Evolutionary conservation across 75 land plant genomes (phyloP), one percentile per base, ranked within the genome.

Genomic region (Adiantum capillusveneris): DNA sequence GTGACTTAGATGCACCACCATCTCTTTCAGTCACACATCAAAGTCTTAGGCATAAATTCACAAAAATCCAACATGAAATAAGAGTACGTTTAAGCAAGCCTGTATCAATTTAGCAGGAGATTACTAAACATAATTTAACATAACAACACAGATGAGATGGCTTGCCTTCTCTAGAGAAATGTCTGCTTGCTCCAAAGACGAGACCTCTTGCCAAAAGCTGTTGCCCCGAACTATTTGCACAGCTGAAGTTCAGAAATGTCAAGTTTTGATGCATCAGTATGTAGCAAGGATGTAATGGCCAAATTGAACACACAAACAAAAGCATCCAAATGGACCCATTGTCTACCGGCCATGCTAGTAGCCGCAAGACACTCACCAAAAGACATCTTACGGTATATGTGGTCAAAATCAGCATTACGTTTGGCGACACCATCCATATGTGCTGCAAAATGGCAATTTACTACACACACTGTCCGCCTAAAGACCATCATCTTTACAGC

Each of bases 361-460:
- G 67, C 37, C 22, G 31, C 67, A 29, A 9, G 17, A 25, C 50
- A 2, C 14, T 6, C 2, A 27, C 72, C 39, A 79, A 93, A 93
- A 19, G 63, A 24, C 87, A 93, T 78, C 29, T 65, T 82, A 25
- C 71, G 77, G 51, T 88, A 93, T 19, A 89, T 74, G 62, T 85
- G 80, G 41, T 88, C 85, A 69, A 93, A 93, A 54, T 93, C 98
- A 21, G 95, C 81, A 77, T 93, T 93, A 16, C 98, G 78, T 18
- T 81, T 77, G 37, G 59, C 65, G 30, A 93, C 87, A 30, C 86
- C 90, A 49, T 93, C 98, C 69, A 79, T 65, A 50, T 93, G 98
- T 42, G 98, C 98, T 67, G 98, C 95, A 69, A 93, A 85, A 69
- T 93, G 98, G 61, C 90, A 80, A 67, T 85, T 93, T 42, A 88